Evolutionary conservation across 164 flowering plant genomes (phyloP).

Genomic region (Stephania yunnanensis): DNA sequence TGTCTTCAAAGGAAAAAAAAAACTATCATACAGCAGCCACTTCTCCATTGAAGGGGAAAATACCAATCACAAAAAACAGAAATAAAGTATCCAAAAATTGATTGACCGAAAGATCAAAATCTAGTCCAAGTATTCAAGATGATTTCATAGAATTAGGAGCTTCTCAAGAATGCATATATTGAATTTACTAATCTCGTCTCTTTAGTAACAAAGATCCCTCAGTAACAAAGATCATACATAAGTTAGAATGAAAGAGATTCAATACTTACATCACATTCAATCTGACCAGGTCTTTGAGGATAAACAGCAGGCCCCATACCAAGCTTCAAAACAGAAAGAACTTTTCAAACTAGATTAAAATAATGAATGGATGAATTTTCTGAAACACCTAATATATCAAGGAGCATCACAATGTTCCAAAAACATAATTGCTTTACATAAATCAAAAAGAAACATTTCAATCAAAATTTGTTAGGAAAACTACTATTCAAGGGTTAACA

Average conservation of each 20-base stretch:
- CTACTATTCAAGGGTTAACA: not conserved
- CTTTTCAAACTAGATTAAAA: not conserved
- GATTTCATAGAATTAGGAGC: not conserved
- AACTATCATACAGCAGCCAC: not conserved
- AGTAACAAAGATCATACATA: not conserved
- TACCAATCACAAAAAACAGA: not conserved
- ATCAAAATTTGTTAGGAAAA: not conserved
- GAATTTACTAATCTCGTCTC: not conserved
- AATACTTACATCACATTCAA: slow-evolving; percentile 79
- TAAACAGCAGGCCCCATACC: slow-evolving; percentile 42
- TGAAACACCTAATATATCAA: not conserved
- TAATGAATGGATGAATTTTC: not conserved
- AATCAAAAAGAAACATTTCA: not conserved
- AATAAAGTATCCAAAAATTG: not conserved
- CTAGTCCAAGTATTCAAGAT: not conserved
- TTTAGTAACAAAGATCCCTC: not conserved
- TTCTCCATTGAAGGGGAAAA: not conserved
- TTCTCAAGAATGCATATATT: not conserved
- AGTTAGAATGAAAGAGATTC: not conserved
- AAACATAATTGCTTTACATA: not conserved
- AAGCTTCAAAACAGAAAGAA: slow-evolving; percentile 41
- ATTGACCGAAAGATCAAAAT: not conserved
- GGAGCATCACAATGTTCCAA: not conserved
- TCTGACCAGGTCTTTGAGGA: slow-evolving; percentile 87
- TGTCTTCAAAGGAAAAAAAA: not conserved